Evolutionary conservation across 805 yeast genomes (phyloP).

Genomic region (Wickerhamiella nectarea): DNA sequence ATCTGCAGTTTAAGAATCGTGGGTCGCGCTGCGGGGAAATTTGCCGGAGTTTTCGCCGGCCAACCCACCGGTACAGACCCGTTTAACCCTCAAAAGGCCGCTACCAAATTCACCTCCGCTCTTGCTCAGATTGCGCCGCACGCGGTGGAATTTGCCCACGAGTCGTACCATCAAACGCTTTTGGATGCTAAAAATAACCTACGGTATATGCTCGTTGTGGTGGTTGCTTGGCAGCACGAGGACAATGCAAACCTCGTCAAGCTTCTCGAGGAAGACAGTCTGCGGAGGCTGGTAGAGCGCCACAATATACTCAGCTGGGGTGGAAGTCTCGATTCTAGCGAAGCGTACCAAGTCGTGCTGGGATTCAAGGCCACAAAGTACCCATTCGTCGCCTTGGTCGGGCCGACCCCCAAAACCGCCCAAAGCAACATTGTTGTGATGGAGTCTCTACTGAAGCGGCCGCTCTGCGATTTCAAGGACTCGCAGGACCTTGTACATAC

Average conservation of each 20-base stretch:
- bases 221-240: slow-evolving; percentile 63
- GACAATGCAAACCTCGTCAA: slow-evolving; percentile 40
- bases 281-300: slow-evolving; percentile 32
- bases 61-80: slow-evolving; percentile 22
- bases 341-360: slow-evolving; percentile 71
- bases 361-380: slow-evolving; percentile 54
- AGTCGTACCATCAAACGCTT: slow-evolving; percentile 71
- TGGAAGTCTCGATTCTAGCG: slow-evolving; percentile 69
- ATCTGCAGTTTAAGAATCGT: slow-evolving; percentile 17
- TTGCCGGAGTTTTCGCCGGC: no score
- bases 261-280: slow-evolving; percentile 39
- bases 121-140: slow-evolving; percentile 33
- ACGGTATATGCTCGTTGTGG: slow-evolving; percentile 56
- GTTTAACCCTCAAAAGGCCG: slow-evolving; percentile 41
- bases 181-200: slow-evolving; percentile 54
- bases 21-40: no score
- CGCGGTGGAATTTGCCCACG: slow-evolving; percentile 32
- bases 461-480: slow-evolving; percentile 20
- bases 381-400: slow-evolving; percentile 72
- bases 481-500: slow-evolving; percentile 28
- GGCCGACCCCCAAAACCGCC: slow-evolving; percentile 40
- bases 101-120: slow-evolving; percentile 36
- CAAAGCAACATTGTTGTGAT: slow-evolving; percentile 35
- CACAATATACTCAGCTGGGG: slow-evolving; percentile 67
- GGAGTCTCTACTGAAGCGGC: slow-evolving; percentile 47